These are phyloP conservation scores for Lipomyces kockii DNA, from an alignment of 805 yeast genomes.

Conservation along the genomic window DNA sequence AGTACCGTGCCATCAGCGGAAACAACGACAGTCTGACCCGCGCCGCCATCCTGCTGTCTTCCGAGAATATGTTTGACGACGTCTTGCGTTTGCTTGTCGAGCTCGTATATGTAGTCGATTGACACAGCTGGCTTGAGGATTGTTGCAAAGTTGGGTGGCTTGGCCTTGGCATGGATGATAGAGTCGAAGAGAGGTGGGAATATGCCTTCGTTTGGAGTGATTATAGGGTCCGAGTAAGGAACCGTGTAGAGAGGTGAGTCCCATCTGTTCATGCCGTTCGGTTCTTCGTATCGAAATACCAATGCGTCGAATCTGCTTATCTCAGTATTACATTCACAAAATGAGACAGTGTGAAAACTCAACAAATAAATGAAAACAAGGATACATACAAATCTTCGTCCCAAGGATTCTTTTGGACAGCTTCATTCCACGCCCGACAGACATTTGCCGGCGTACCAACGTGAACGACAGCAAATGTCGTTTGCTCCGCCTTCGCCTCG, in stretches of 20 bases:
- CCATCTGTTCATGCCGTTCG: conserved; percentile 85
- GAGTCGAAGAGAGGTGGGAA: conserved; percentile 62
- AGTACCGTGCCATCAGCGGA: conserved; percentile 54
- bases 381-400: conserved; percentile 31
- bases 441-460: conserved; percentile 68
- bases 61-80: conserved; percentile 67
- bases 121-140: conserved; percentile 78
- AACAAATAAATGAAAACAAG: background rate
- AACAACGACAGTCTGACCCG: conserved; percentile 47
- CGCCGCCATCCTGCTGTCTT: conserved; percentile 57
- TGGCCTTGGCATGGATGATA: conserved; percentile 58
- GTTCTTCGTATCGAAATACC: conserved; percentile 90
- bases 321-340: conserved; percentile 1
- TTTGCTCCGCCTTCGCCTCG: conserved; percentile 83
- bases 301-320: conserved; percentile 57
- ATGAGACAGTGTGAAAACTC: background rate
- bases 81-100: conserved; percentile 71
- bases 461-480: conserved; percentile 83
- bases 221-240: conserved; percentile 55
- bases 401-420: conserved; percentile 33
- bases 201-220: conserved; percentile 45
- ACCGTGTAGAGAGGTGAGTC: conserved; percentile 87
- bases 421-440: conserved; percentile 66
- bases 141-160: conserved; percentile 83
- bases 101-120: conserved; percentile 72